Base-by-base conservation (phyloP, 345 rosid species). In the Odontarrhena argentea region DNA sequence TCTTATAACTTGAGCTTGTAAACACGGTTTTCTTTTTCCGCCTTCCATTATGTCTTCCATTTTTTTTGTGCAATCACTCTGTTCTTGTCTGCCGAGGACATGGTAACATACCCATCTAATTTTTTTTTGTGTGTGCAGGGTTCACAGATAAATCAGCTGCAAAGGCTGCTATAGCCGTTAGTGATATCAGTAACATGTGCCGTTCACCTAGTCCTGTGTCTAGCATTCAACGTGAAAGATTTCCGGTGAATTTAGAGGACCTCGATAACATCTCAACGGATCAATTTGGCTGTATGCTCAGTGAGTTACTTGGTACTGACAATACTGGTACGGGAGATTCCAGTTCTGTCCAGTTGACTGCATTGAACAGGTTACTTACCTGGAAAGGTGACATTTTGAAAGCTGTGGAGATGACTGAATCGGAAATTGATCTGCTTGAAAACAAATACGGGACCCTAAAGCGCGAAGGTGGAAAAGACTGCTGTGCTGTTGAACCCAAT, bases 341-440 rank as follows among this genome's bases (percentile, higher is more conserved):
- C 34, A 65, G 76, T 78, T 85, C 87, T 73, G 64, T 68, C 73
- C 79, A 74, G 34, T 63, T 87, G 53, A 76, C 86, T 49, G 82
- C 84, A 26, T 58, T 84, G 82, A 85, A 70, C 71, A 87, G 81
- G 74, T 77, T 95, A 78, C 78, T 85, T 69, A 37, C 79, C 11
- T 84, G 77, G 85, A 95, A 86, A 76, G 72, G 77, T 52, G 87
- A 87, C 46, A 62, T 84, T 64, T 81, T 78, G 67, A 95, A 91
- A 80, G 82, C 76, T 18, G 55, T 95, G 76, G 96, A 87, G 80
- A 66, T 67, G 74, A 86, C 89, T 0, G 99, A 95, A 64, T 79
- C 86, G 34, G 94, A 95, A 82, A 89, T 95, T 78, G 99, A 91
- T 73, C 83, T 73, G 1, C 92, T 86, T 67, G 99, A 91, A 78